Conservation (phyloP, 2,329 filamentous ascomycete genomes). For the Botrytis elliptica region DNA sequence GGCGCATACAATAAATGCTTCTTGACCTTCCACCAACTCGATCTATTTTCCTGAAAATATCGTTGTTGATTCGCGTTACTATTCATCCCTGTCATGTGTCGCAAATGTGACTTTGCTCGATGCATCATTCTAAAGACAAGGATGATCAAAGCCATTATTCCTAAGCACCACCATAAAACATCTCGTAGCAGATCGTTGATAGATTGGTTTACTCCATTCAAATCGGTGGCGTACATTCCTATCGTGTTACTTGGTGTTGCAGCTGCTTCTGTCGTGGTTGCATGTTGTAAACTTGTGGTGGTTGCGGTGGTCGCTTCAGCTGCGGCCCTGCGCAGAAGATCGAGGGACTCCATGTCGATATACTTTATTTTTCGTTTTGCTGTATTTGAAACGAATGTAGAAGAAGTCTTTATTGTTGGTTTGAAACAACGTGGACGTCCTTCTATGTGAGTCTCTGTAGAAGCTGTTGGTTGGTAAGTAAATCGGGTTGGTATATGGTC, state of each 20-base stretch:
- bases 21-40: slow-evolving; percentile 59
- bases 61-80: slow-evolving; percentile 50
- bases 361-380: neutral
- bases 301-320: slow-evolving; percentile 15
- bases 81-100: slow-evolving; percentile 60
- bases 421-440: neutral
- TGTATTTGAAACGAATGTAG: slow-evolving; percentile 5
- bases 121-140: slow-evolving; percentile 54
- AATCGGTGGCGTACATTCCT: slow-evolving; percentile 53
- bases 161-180: slow-evolving; percentile 60
- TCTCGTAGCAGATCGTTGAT: slow-evolving; percentile 58
- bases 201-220: slow-evolving; percentile 60
- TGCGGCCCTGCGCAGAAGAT: slow-evolving; percentile 15
- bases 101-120: slow-evolving; percentile 54
- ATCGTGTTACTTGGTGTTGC: slow-evolving; percentile 48
- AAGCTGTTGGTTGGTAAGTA: slow-evolving; percentile 16
- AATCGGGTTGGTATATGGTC: slow-evolving; percentile 4
- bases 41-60: slow-evolving; percentile 60
- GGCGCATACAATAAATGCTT: slow-evolving; percentile 63
- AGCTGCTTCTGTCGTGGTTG: slow-evolving; percentile 20
- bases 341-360: slow-evolving; percentile 12
- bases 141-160: slow-evolving; percentile 54
- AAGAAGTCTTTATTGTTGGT: neutral
- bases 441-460: neutral
- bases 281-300: slow-evolving; percentile 21